Evolutionary conservation across 108 stramenopile species (phyloP), one percentile per base, ranked within the genome.

Genomic region (Cylindrotheca fusiformis): DNA sequence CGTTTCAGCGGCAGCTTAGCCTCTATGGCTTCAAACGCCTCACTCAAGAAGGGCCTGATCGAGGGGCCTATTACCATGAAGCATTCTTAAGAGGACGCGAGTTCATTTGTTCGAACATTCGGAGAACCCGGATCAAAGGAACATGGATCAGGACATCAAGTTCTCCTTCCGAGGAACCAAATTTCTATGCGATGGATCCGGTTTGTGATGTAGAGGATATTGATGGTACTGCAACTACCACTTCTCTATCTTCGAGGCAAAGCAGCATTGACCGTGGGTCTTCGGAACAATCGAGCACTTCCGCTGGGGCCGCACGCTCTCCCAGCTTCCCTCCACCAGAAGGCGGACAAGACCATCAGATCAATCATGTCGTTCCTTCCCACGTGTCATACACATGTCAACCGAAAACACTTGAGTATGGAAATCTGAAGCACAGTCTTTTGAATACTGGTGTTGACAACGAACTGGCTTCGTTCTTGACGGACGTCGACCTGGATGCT

Each of bases 1-100:
- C 48, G 33, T 74, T 74, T 27, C 65, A 67, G 30, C 32, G 74
- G 23, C 83, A 84, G 69, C 71, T 88, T 14, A 76, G 80, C 48
- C 68, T 84, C 12, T 91, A 84, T 46, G 90, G 90, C n/a, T 91
- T 88, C 63, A 51, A 71, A 6, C 65, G 85, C 31, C 56, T 86
- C 4, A 82, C 79, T 30, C 52, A 63, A 4, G 60, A 68, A n/a
- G 72, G 77, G 17, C 54, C 55, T 32, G 77, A 78, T 28, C 41
- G 60, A 3, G 72, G 68, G 20, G 60, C 65, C 2, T 78, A 70
- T 23, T 78, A 74, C 31, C 77, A 78, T 53, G 89, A 59, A 25
- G 52, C 46, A 27, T 67, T 67, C 55, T 32, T 67, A 5, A 19
- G 65, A 22, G 65, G 49, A 46, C 32, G 65, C 29, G 0, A 51